Percentiles rank a stretch among this genome's conserved stretches.
Evolutionary conservation across 2,329 filamentous ascomycete species (phyloP).

Genomic region (Helotiales sp.): DNA sequence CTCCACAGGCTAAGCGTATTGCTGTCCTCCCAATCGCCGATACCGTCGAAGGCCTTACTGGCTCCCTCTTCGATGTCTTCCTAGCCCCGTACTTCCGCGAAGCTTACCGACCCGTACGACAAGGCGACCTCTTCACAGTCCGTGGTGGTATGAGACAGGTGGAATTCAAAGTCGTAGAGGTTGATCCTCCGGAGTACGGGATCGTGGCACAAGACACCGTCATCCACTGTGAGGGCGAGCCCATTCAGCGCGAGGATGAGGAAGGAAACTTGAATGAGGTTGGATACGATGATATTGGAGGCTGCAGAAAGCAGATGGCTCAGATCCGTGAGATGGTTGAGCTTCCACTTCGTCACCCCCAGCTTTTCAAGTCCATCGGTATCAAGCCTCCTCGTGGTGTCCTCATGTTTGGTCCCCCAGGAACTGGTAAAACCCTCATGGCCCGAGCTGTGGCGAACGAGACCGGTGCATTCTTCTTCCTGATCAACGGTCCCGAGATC

Average conservation of each 20-base stretch:
- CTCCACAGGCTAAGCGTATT: conserved; percentile 86
- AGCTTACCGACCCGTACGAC: conserved; percentile 94
- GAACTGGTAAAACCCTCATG: conserved; percentile 99
- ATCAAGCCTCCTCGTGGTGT: conserved; percentile 99
- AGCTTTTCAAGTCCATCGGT: conserved; percentile 99
- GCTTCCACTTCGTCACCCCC: conserved; percentile 91
- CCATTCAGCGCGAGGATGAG: conserved; percentile 96
- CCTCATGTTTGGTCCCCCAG: conserved; percentile 91
- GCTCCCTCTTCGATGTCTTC: conserved; percentile 98
- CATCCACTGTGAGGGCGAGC: conserved; percentile 97
- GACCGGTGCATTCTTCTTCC: conserved; percentile 98
- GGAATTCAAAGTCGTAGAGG: conserved; percentile 99
- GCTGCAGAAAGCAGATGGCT: conserved; percentile 99
- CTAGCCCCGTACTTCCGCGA: conserved; percentile 99
- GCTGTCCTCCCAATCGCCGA: conserved; percentile 97
- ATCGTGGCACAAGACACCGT: conserved; percentile 99
- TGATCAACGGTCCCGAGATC: conserved; percentile 99
- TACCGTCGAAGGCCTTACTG: conserved; percentile 95
- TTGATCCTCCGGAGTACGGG: conserved; percentile 96
- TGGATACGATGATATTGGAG: conserved; percentile 98
- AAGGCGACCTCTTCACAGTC: conserved; percentile 96
- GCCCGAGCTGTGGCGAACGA: conserved; percentile 98
- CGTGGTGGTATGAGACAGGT: conserved; percentile 98
- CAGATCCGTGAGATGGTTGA: conserved; percentile 99
- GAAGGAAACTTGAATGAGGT: conserved; percentile 99